phyloP scores from a whole-genome alignment of 2,329 filamentous ascomycete species.

The Scytalidium lignicola region DNA sequence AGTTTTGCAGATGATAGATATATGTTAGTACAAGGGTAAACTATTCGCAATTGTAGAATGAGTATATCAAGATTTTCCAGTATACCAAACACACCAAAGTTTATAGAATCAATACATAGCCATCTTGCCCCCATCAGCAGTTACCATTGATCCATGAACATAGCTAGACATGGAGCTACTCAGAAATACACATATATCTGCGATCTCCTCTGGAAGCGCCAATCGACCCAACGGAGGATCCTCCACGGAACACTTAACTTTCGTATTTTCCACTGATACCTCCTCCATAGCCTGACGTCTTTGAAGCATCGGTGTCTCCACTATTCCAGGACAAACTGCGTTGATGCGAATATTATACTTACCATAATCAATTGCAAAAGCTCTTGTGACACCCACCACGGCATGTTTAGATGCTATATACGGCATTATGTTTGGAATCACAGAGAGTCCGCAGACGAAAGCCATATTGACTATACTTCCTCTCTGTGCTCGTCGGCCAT shows the following conservation, averaged over 20 bases:
- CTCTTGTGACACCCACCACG: slow-evolving; percentile 1
- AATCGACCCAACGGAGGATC: neutral
- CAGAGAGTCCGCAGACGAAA: neutral
- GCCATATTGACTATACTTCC: too few species aligned
- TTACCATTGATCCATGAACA: neutral
- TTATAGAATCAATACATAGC: too few species aligned
- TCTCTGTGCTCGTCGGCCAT: too few species aligned
- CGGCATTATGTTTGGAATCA: neutral
- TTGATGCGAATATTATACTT: neutral
- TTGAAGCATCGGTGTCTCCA: neutral
- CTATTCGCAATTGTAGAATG: too few species aligned
- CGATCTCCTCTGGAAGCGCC: neutral
- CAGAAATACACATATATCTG: neutral
- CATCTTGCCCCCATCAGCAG: too few species aligned
- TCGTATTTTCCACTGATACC: too few species aligned
- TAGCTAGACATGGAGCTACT: neutral
- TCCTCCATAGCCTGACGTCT: too few species aligned
- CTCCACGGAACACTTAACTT: neutral
- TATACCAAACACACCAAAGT: too few species aligned
- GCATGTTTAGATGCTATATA: slow-evolving; percentile 3
- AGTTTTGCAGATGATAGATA: too few species aligned
- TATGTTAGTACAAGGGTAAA: too few species aligned
- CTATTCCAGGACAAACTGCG: neutral
- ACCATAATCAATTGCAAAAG: neutral
- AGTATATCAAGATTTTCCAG: too few species aligned